Conservation (phyloP, 2,329 filamentous ascomycete species). For the Xylariomycetidae sp. region DNA sequence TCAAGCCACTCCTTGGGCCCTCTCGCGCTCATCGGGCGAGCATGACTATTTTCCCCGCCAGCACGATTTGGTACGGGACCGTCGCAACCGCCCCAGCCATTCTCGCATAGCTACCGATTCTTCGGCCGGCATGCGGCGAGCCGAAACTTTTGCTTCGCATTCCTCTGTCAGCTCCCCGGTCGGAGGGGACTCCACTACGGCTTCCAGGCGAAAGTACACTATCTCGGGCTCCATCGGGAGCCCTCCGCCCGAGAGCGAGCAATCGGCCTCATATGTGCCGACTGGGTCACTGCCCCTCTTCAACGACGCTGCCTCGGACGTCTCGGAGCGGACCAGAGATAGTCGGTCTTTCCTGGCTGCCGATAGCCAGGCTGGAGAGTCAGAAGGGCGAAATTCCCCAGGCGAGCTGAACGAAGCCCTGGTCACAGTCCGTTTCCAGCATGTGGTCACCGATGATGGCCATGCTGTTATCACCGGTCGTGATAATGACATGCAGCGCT, state of each 20-base stretch:
- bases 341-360: slow-evolving; percentile 4
- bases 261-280: background rate
- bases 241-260: slow-evolving; percentile 8
- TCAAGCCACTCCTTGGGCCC: slow-evolving; percentile 25
- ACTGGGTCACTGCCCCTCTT: slow-evolving; percentile 15
- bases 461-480: slow-evolving; percentile 79
- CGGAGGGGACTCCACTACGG: slow-evolving; percentile 5
- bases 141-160: slow-evolving; percentile 11
- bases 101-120: slow-evolving; percentile 23
- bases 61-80: slow-evolving; percentile 21
- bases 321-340: slow-evolving; percentile 15
- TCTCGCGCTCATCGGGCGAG: slow-evolving; percentile 31
- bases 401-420: slow-evolving; percentile 34
- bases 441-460: slow-evolving; percentile 68
- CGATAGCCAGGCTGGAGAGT: slow-evolving; percentile 6
- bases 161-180: slow-evolving; percentile 10
- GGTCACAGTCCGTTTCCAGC: slow-evolving; percentile 70
- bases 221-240: slow-evolving; percentile 9
- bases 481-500: slow-evolving; percentile 67
- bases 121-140: slow-evolving; percentile 8
- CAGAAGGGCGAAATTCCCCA: slow-evolving; percentile 7
- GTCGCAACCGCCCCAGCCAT: slow-evolving; percentile 26
- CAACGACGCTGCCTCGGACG: slow-evolving; percentile 19
- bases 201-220: slow-evolving; percentile 10
- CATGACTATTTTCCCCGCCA: slow-evolving; percentile 31